Conservation (phyloP, 2,329 filamentous ascomycete species). For the Pseudocercospora fijiensis region DNA sequence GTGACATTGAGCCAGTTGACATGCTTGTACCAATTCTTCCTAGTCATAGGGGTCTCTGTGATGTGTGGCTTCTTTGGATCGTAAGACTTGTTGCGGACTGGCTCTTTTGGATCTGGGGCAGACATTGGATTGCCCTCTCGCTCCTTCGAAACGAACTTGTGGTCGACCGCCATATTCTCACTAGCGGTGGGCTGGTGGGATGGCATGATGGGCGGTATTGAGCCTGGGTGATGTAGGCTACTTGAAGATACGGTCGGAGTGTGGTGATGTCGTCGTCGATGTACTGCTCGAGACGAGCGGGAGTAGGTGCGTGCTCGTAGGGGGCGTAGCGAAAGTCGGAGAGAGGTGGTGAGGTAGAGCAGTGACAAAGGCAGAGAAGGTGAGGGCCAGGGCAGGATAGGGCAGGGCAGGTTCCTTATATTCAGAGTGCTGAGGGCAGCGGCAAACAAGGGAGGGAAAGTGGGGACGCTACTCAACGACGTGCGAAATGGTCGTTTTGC, state of each 20-base stretch:
- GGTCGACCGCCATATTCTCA: conserved; percentile 22
- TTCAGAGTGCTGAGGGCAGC: not conserved
- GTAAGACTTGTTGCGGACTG: conserved; percentile 54
- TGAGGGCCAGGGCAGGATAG: not conserved
- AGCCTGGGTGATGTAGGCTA: conserved; percentile 1
- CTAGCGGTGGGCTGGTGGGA: conserved; percentile 50
- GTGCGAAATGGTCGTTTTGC: not conserved
- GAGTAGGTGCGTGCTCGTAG: not conserved
- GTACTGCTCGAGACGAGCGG: conserved; percentile 4
- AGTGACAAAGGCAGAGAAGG: conserved; percentile 5
- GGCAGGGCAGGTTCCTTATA: conserved; percentile 1
- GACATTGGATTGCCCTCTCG: conserved; percentile 8
- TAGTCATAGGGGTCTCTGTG: conserved; percentile 76
- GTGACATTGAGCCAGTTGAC: conserved; percentile 89
- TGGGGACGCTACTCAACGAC: conserved; percentile 1
- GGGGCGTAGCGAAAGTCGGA: not conserved
- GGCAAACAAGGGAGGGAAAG: conserved; percentile 7
- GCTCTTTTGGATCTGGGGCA: conserved; percentile 41
- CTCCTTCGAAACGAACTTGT: conserved; percentile 22
- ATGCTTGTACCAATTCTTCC: conserved; percentile 84
- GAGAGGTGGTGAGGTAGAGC: not conserved
- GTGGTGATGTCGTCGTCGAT: not conserved
- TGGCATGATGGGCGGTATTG: conserved; percentile 44
- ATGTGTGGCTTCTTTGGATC: conserved; percentile 78
- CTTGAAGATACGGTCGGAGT: not conserved